Percentiles rank a stretch among this genome's conserved stretches.
These are phyloP conservation scores for barrel medic (Medicago truncatula) DNA, from an alignment of 306 rosid genomes.

Conservation along the genomic window DNA sequence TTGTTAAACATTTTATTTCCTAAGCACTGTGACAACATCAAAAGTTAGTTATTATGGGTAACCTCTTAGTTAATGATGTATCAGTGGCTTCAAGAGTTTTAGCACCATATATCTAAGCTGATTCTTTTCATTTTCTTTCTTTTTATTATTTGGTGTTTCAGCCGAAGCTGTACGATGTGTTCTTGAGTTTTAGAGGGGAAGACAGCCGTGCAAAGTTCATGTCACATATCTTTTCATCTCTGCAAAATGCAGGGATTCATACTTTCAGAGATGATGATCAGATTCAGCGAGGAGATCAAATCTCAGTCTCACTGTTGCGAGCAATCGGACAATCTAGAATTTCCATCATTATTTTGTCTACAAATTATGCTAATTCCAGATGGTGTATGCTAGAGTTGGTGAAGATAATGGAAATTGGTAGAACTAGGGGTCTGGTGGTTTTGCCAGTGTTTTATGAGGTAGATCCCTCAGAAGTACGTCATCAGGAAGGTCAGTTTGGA, in stretches of 20 bases:
- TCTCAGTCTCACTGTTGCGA: background rate
- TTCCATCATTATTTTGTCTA: constrained; percentile 27
- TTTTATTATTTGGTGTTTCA: background rate
- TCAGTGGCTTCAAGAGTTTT: background rate
- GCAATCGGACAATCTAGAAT: constrained; percentile 11
- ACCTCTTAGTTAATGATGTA: background rate
- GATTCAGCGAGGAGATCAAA: constrained; percentile 5
- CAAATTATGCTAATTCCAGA: constrained; percentile 32
- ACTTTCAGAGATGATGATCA: constrained; percentile 2
- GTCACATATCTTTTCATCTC: background rate
- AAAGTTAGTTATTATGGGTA: background rate
- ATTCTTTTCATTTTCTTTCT: background rate
- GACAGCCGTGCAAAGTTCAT: constrained; percentile 1
- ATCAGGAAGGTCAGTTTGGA: background rate
- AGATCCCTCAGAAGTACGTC: constrained; percentile 21
- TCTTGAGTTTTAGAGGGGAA: constrained; percentile 31
- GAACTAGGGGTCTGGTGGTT: background rate
- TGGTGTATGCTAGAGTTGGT: constrained; percentile 39
- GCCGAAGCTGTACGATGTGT: constrained; percentile 9
- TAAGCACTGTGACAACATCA: background rate
- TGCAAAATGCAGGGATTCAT: background rate
- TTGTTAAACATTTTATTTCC: background rate
- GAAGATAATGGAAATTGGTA: background rate
- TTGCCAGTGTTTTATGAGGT: constrained; percentile 14
- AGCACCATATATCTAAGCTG: background rate